These are phyloP conservation scores for Fusarium staphyleae DNA, from an alignment of 2,329 filamentous ascomycete species.

Conservation along the genomic window DNA sequence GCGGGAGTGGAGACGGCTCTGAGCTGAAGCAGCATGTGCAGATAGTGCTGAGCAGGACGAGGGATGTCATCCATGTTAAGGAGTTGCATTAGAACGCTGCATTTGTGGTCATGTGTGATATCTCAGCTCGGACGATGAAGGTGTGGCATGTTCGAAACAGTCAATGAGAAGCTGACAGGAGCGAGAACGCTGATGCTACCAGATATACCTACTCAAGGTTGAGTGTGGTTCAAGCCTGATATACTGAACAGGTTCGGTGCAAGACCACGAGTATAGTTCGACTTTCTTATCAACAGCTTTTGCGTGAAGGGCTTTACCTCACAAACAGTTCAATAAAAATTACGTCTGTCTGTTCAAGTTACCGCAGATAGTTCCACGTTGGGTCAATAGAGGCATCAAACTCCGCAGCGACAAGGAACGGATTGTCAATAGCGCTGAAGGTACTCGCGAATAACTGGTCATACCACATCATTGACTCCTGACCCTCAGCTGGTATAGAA, in stretches of 20 bases:
- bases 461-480: constrained; percentile 48
- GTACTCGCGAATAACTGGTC: constrained; percentile 46
- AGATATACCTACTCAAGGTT: constrained; percentile 33
- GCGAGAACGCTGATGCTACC: constrained; percentile 8
- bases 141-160: constrained; percentile 36
- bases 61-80: constrained; percentile 21
- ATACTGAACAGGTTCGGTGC: too few relatives aligned
- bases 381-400: constrained; percentile 45
- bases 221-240: too few relatives aligned
- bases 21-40: constrained; percentile 22
- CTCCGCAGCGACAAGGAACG: constrained; percentile 44
- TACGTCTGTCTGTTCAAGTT: not conserved
- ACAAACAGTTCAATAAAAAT: too few relatives aligned
- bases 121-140: constrained; percentile 36
- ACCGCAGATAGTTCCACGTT: constrained; percentile 43
- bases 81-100: constrained; percentile 35
- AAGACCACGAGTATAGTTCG: too few relatives aligned
- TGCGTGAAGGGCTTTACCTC: too few relatives aligned
- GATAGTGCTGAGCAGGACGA: constrained; percentile 7
- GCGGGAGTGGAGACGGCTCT: not conserved
- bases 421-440: constrained; percentile 46
- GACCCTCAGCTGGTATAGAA: constrained; percentile 37
- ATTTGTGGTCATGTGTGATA: constrained; percentile 39
- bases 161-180: constrained; percentile 37
- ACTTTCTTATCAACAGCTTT: too few relatives aligned